Percentiles rank a stretch among this genome's conserved stretches.
Conservation (phyloP, 345 rosid species). For the Eucalyptus tenuipes region DNA sequence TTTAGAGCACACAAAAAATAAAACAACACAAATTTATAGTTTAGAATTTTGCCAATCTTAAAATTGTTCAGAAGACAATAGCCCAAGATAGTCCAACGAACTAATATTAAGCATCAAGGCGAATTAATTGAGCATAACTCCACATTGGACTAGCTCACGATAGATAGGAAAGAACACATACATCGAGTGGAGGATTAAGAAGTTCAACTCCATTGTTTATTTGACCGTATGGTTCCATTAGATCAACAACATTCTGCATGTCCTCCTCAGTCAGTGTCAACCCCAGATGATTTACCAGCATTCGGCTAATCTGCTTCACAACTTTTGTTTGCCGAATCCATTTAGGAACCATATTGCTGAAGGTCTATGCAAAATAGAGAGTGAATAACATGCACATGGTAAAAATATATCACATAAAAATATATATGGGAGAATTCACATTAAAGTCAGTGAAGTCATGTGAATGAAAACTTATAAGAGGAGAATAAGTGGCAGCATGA, state of each 20-base stretch:
- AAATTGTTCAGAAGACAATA: neutral
- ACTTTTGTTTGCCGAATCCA: conserved; percentile 58
- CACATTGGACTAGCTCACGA: neutral
- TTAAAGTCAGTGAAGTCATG: neutral
- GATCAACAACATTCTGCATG: conserved; percentile 82
- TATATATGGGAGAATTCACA: neutral
- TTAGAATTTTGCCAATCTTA: neutral
- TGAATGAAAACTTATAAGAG: neutral
- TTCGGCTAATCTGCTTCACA: conserved; percentile 43
- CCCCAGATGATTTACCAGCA: conserved; percentile 94
- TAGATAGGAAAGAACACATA: conserved; percentile 8
- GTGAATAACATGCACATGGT: neutral
- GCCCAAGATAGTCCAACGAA: neutral
- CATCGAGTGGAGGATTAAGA: conserved; percentile 71
- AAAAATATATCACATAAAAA: neutral
- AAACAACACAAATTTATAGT: neutral
- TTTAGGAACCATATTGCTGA: conserved; percentile 44
- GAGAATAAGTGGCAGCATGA: neutral
- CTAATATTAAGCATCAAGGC: neutral
- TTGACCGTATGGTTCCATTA: conserved; percentile 98
- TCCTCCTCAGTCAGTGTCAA: conserved; percentile 65
- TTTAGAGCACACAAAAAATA: neutral
- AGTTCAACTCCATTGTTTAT: conserved; percentile 86
- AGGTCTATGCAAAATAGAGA: conserved; percentile 41
- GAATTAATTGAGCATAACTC: neutral